Base-by-base conservation (phyloP, 1,284 basidiomycete species). In the Rhodotorula sp. region DNA sequence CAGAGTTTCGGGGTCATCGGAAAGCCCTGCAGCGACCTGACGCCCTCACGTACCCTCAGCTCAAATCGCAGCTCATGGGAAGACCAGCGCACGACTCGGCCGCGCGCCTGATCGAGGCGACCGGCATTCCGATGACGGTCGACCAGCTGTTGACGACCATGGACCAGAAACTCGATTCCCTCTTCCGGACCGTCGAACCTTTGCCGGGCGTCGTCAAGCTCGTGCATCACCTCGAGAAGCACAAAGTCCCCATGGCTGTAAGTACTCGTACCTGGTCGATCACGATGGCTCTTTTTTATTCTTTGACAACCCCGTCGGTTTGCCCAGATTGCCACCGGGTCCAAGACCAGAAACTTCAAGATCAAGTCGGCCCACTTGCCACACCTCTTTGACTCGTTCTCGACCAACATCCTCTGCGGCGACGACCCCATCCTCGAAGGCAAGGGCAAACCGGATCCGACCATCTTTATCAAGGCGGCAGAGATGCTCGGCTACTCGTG, bases 391-490 rank as follows among this genome's bases (percentile, higher is more conserved):
- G 59, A 63, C 5, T 62, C 67, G 6, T 79, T 79, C 67, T 62
- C 64, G 2, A 60, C 54, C 28, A 62, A 60, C 26, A 66, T 78
- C 47, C 56, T 78, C 21, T 71, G 70, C 48, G 72, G 67, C 54
- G 78, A 73, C 66, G 76, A 73, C 66, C 74, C 66, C 12, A 74
- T 65, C 61, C 74, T 71, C 15, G 60, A 67, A 28, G 73, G 71
- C 12, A 71, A 70, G 57, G 71, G 71, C 56, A 75, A 75, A 66
- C 73, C 73, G 5, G 69, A 73, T 38, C 73, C 74, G 64, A 77
- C 68, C 15, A 79, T 79, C 64, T 79, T 79, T 56, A 64, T 77
- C 60, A 73, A 75, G 47, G 77, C 74, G 7, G 78, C 78, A 1
- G 72, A 74, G 63, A 69, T 76, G 67, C 66, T 78, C 3, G 74